A percentile compares a stretch with the other conserved stretches of the same genome.
Evolutionary conservation across 179 eudicot genomes (phyloP).

Genomic region (Beta macrorhiza): DNA sequence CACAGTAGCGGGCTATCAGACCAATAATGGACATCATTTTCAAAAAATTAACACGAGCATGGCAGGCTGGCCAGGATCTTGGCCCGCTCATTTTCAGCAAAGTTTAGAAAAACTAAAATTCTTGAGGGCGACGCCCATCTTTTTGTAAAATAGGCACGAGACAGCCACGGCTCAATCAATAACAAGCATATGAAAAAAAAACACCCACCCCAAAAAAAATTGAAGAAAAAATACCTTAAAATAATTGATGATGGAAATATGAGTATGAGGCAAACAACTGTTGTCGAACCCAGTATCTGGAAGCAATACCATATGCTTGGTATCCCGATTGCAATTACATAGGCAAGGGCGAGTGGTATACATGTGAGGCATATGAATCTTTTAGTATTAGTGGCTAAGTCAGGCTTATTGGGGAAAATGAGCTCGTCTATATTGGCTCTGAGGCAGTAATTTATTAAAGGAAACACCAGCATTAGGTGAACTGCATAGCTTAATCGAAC

Average conservation of each 20-base stretch:
- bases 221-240: constrained; percentile 52
- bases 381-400: constrained; percentile 38
- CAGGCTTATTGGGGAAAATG: constrained; percentile 49
- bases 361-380: constrained; percentile 60
- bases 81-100: no score
- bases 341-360: constrained; percentile 48
- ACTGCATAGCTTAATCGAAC: constrained; percentile 81
- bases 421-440: constrained; percentile 72
- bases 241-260: constrained; percentile 74
- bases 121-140: no score
- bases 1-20: no score
- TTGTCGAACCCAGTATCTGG: constrained; percentile 84
- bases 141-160: no score
- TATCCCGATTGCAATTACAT: constrained; percentile 56
- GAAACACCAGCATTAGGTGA: constrained; percentile 88
- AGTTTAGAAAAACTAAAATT: no score
- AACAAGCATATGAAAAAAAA: background rate
- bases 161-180: no score
- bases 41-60: no score
- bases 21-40: no score
- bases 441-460: constrained; percentile 63
- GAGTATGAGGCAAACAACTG: constrained; percentile 68
- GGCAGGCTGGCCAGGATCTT: no score
- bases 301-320: constrained; percentile 94
- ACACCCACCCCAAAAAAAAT: background rate